These are phyloP conservation scores for Galerina marginata DNA, from an alignment of 768 basidiomycete species.

Conservation along the genomic window DNA sequence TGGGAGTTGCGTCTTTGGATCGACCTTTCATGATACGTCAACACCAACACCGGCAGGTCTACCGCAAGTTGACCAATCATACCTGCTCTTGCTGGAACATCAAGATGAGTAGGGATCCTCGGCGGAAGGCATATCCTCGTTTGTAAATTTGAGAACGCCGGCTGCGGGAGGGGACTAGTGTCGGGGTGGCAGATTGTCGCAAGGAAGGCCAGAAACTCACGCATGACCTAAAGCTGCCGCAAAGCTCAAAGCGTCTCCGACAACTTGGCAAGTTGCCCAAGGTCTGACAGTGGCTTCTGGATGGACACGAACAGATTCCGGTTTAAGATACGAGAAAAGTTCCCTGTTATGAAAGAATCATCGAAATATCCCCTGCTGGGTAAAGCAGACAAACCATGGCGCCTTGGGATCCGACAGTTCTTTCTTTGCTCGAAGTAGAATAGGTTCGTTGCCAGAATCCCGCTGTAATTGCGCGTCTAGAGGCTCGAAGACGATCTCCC, in stretches of 20 bases:
- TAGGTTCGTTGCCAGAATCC: slow-evolving; percentile 67
- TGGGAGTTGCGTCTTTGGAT: slow-evolving; percentile 75
- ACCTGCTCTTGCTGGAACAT: slow-evolving; percentile 91
- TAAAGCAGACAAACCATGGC: slow-evolving; percentile 58
- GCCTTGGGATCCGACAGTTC: slow-evolving; percentile 66
- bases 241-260: slow-evolving; percentile 81
- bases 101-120: slow-evolving; percentile 72
- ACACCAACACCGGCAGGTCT: neutral
- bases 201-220: slow-evolving; percentile 42
- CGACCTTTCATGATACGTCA: slow-evolving; percentile 52
- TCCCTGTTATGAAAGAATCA: slow-evolving; percentile 49
- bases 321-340: slow-evolving; percentile 81
- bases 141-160: slow-evolving; percentile 82
- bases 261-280: slow-evolving; percentile 80
- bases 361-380: neutral
- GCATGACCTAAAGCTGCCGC: slow-evolving; percentile 80
- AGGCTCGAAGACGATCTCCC: slow-evolving; percentile 85
- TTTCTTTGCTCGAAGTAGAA: slow-evolving; percentile 74
- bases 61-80: slow-evolving; percentile 16
- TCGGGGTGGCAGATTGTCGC: slow-evolving; percentile 2
- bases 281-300: slow-evolving; percentile 89
- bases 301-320: slow-evolving; percentile 82
- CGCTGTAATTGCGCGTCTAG: slow-evolving; percentile 67
- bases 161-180: slow-evolving; percentile 31
- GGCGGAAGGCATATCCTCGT: slow-evolving; percentile 76